Evolutionary conservation across 164 flowering plant species (phyloP), one percentile per base, ranked within the genome.

Genomic region (Stephania cephalantha): DNA sequence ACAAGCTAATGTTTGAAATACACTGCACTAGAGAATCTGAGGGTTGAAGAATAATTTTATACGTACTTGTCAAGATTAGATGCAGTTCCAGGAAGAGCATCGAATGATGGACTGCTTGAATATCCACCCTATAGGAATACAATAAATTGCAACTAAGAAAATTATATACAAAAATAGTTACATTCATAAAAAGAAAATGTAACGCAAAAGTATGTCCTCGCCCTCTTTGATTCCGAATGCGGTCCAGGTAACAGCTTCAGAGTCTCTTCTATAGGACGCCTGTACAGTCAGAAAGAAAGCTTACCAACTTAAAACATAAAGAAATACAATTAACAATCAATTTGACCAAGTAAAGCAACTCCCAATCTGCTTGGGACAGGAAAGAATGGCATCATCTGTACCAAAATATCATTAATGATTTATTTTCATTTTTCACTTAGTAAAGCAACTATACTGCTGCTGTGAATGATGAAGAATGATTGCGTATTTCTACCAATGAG

Each of bases 241-340:
- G 98, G 97, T 65, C 99, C 98, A 65, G 97, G 99, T 78, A 96
- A 80, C 78, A 89, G 78, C 90, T 85, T 96, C 86, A 94, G 74
- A 53, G 89, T 87, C 68, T 94, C 97, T 85, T 96, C 99, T 80
- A 94, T 82, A 42, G 99, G 89, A 76, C 97, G 97, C 99, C 99
- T 96, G 84, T 45, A 71, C 70, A 35, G 76, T 75, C 75, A 81
- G 20, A 15, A 50, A 13, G 12, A 50, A 58, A 73, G 30, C 68
- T 20, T n/a, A 44, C 61, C 22, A 65, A 4, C 58, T n/a, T 25
- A n/a, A 44, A 25, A 45, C 2, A n/a, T 25, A 44, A 18, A 44
- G n/a, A 68, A 74, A 18, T 46, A 35, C 53, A 5, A 17, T 1
- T 30, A 10, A 11, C 18, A 46, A 12, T 46, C 63, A 29, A 29